phyloP scores from a whole-genome alignment of 768 basidiomycete genomes.

The Tulasnella sp. region DNA sequence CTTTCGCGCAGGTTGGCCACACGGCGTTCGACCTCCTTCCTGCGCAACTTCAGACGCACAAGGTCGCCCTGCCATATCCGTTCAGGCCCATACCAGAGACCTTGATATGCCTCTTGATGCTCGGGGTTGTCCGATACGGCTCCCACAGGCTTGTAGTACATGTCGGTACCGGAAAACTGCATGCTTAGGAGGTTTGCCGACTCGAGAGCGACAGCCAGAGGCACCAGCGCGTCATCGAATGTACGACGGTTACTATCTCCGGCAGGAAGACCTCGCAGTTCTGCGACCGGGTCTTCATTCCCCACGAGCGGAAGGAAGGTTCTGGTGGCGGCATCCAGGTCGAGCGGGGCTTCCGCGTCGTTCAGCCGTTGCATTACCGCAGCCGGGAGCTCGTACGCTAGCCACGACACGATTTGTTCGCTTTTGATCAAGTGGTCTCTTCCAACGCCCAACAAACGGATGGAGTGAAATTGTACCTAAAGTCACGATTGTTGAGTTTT shows the following conservation, averaged over 20 bases:
- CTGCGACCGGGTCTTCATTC: neutral
- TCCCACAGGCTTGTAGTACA: too few species aligned
- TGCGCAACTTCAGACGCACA: slow-evolving; percentile 4
- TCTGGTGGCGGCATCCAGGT: neutral
- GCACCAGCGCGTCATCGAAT: neutral
- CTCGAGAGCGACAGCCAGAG: neutral
- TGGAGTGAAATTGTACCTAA: neutral
- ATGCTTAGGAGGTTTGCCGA: neutral
- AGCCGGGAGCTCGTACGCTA: neutral
- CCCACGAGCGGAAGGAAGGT: neutral
- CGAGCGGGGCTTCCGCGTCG: neutral
- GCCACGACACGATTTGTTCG: neutral
- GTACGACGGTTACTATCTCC: neutral
- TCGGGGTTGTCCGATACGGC: too few species aligned
- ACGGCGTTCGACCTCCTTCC: neutral
- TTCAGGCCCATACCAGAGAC: slow-evolving; percentile 14
- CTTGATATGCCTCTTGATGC: slow-evolving; percentile 1
- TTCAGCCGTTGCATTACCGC: neutral
- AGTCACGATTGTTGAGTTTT: neutral
- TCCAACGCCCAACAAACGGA: neutral
- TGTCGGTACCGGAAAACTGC: neutral
- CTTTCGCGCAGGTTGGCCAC: too few species aligned
- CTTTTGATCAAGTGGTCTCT: neutral
- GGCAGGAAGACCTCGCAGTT: neutral
- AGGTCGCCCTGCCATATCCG: slow-evolving; percentile 15